Evolutionary conservation across 768 basidiomycete species (phyloP).

Genomic region (Calocybe indica): DNA sequence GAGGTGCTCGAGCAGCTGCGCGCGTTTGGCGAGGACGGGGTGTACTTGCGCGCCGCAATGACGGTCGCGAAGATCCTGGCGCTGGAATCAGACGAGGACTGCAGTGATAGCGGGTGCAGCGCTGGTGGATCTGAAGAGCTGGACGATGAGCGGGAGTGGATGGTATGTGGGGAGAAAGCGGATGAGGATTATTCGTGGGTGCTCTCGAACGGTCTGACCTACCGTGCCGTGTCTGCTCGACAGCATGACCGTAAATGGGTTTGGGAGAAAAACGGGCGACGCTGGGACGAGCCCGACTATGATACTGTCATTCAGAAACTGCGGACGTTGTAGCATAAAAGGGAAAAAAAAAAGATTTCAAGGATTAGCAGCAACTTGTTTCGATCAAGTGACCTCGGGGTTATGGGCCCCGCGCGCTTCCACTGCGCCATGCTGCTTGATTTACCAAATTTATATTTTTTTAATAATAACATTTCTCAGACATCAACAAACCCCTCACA

Average conservation of each 20-base stretch:
- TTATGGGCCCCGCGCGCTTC: slow-evolving; percentile 4
- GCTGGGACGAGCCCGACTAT: slow-evolving; percentile 31
- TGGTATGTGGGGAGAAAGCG: slow-evolving; percentile 4
- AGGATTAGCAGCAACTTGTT: neutral
- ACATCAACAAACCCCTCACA: neutral
- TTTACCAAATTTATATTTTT: neutral
- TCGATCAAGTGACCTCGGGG: slow-evolving; percentile 3
- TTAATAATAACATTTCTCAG: neutral
- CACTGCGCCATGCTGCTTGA: neutral
- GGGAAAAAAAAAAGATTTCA: neutral
- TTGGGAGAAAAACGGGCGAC: slow-evolving; percentile 29
- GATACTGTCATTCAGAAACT: slow-evolving; percentile 26
- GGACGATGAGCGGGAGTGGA: slow-evolving; percentile 5
- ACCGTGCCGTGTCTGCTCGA: slow-evolving; percentile 5
- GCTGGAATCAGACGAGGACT: slow-evolving; percentile 8
- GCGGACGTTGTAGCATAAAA: slow-evolving; percentile 19
- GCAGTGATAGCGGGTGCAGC: slow-evolving; percentile 2
- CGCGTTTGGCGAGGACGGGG: neutral
- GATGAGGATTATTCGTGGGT: slow-evolving; percentile 12
- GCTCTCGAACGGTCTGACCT: slow-evolving; percentile 8
- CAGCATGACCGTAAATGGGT: slow-evolving; percentile 30
- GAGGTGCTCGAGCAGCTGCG: neutral
- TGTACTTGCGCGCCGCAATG: slow-evolving; percentile 6
- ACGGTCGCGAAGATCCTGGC: slow-evolving; percentile 9
- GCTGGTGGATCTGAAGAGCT: slow-evolving; percentile 2